A percentile compares a stretch with the other conserved stretches of the same genome.
Evolutionary conservation across 1,284 basidiomycete species (phyloP).

Genomic region (Cutaneotrichosporon dermatis): DNA sequence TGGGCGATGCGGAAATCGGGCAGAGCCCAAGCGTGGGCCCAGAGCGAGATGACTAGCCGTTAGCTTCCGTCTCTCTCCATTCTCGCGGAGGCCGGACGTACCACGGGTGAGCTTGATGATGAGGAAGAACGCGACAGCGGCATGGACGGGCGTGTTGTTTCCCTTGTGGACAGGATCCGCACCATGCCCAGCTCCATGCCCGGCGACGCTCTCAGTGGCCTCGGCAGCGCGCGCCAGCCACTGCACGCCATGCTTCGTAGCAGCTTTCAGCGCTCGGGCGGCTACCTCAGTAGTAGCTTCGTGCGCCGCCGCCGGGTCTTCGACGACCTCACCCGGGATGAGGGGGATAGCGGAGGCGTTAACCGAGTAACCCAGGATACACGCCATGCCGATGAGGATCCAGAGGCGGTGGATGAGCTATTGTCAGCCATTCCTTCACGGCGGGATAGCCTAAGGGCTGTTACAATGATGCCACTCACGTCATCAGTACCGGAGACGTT

Average conservation of each 20-base stretch:
- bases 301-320: neutral
- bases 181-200: neutral
- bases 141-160: slow-evolving; percentile 18
- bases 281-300: too few species aligned
- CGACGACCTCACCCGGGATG: slow-evolving; percentile 6
- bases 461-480: slow-evolving; percentile 20
- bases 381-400: slow-evolving; percentile 46
- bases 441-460: too few species aligned
- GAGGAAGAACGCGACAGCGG: slow-evolving; percentile 35
- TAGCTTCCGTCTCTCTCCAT: slow-evolving; percentile 5
- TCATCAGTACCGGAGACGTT: slow-evolving; percentile 47
- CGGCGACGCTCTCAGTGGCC: neutral
- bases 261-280: too few species aligned
- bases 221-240: too few species aligned
- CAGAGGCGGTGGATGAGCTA: slow-evolving; percentile 43
- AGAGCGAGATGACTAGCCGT: slow-evolving; percentile 16
- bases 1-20: slow-evolving; percentile 40
- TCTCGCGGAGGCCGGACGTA: neutral
- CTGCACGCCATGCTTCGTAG: too few species aligned
- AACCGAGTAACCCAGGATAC: slow-evolving; percentile 43
- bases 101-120: slow-evolving; percentile 34
- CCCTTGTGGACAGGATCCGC: too few species aligned
- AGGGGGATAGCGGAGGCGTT: slow-evolving; percentile 45
- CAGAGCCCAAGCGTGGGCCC: slow-evolving; percentile 39
- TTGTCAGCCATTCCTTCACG: neutral